Evolutionary conservation across 768 basidiomycete genomes (phyloP).

Genomic region (Amanita subjunquillea): DNA sequence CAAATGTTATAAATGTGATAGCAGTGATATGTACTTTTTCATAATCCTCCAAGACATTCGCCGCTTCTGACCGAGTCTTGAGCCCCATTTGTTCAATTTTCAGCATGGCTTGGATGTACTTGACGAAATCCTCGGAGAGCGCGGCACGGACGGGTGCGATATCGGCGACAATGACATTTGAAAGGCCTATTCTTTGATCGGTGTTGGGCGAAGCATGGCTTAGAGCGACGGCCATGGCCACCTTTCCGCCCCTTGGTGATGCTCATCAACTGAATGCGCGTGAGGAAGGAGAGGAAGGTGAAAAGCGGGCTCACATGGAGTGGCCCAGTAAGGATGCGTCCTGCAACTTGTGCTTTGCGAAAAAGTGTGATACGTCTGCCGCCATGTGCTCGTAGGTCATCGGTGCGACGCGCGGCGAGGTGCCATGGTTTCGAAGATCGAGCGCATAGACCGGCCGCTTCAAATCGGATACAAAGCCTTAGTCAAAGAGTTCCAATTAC

Average conservation of each 20-base stretch:
- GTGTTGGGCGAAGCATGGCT: constrained; percentile 13
- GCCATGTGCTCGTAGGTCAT: constrained; percentile 80
- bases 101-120: constrained; percentile 50
- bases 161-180: constrained; percentile 66
- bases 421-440: constrained; percentile 86
- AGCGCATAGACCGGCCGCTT: constrained; percentile 64
- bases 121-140: constrained; percentile 52
- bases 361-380: constrained; percentile 62
- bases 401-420: constrained; percentile 62
- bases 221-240: constrained; percentile 63
- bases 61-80: constrained; percentile 58
- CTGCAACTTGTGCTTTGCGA: constrained; percentile 38
- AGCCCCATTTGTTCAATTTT: constrained; percentile 52
- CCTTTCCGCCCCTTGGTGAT: constrained; percentile 69
- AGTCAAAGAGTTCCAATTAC: constrained; percentile 80
- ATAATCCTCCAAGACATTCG: constrained; percentile 46
- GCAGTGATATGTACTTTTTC: constrained; percentile 39
- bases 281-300: not conserved
- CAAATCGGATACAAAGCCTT: constrained; percentile 64
- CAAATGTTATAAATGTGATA: not conserved
- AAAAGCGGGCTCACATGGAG: constrained; percentile 56
- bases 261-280: not conserved
- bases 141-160: constrained; percentile 60
- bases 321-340: constrained; percentile 77
- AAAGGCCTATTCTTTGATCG: constrained; percentile 32